Percentiles rank a stretch among this genome's conserved stretches.
Conservation (phyloP, 2,329 filamentous ascomycete species). For the Davidsoniella neocaledoniae region DNA sequence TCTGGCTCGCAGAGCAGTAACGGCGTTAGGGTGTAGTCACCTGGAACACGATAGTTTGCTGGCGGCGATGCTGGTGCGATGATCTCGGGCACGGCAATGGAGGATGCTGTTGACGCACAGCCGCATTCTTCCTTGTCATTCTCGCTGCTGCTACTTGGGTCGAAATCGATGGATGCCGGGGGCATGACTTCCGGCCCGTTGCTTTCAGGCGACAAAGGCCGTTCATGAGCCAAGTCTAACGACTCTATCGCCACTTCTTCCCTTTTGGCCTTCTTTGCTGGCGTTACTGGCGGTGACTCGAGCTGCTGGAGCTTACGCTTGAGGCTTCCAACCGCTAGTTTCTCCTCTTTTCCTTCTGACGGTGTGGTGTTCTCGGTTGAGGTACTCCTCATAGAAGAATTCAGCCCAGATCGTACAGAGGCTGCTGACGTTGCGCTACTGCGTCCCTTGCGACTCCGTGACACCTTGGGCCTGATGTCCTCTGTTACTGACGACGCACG, state of each 20-base stretch:
- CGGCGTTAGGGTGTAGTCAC: constrained; percentile 70
- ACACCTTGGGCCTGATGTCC: constrained; percentile 34
- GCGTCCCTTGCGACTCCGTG: constrained; percentile 7
- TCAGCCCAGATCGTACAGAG: not conserved
- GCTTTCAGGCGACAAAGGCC: not conserved
- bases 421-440: not conserved
- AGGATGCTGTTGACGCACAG: not conserved
- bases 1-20: constrained; percentile 55
- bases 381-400: too few species aligned
- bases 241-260: constrained; percentile 2
- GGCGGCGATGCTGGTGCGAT: not conserved
- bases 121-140: not conserved
- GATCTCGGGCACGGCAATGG: not conserved
- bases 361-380: too few species aligned
- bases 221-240: not conserved
- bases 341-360: not conserved
- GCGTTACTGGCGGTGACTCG: constrained; percentile 5
- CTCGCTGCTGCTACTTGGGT: not conserved
- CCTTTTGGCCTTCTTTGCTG: constrained; percentile 9
- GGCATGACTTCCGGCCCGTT: not conserved
- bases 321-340: constrained; percentile 8
- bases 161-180: not conserved
- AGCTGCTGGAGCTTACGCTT: constrained; percentile 3
- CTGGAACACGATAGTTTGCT: constrained; percentile 35
- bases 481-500: constrained; percentile 39